These are phyloP conservation scores for Volvox carteri DNA, from an alignment of 163 green algal genomes.

Conservation along the genomic window DNA sequence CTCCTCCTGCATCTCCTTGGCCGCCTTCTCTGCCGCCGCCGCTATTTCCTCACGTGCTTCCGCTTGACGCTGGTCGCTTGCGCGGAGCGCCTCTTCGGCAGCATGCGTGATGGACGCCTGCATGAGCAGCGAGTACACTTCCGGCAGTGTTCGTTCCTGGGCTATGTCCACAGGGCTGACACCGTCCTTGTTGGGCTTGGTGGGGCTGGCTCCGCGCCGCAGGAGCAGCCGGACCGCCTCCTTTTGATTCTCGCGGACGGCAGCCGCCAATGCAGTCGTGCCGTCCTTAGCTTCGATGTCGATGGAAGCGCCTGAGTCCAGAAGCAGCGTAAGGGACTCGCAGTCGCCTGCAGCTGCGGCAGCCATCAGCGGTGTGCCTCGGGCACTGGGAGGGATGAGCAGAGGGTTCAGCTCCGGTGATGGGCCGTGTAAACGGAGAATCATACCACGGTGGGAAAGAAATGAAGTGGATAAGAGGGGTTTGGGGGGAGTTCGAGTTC, in stretches of 20 bases:
- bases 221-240: constrained; percentile 54
- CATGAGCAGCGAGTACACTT: constrained; percentile 53
- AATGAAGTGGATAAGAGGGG: too few relatives aligned
- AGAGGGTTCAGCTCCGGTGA: background rate
- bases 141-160: constrained; percentile 37
- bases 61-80: constrained; percentile 33
- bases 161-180: constrained; percentile 35
- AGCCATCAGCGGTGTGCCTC: constrained; percentile 45
- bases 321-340: constrained; percentile 38
- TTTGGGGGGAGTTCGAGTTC: too few relatives aligned
- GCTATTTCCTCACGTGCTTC: constrained; percentile 22
- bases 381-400: background rate
- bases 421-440: too few relatives aligned
- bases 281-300: constrained; percentile 40
- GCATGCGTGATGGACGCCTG: constrained; percentile 43
- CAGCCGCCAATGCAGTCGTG: constrained; percentile 6
- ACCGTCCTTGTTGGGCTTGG: constrained; percentile 34
- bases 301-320: constrained; percentile 21
- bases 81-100: constrained; percentile 39
- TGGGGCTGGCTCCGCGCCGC: constrained; percentile 38
- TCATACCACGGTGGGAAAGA: too few relatives aligned
- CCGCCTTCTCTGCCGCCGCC: constrained; percentile 5
- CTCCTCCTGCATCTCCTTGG: constrained; percentile 1
- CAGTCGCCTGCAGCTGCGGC: constrained; percentile 36
- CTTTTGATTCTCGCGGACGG: constrained; percentile 52